Base-by-base conservation (phyloP, 805 yeast genomes). In the Sungouiozyma ichnusensis region DNA sequence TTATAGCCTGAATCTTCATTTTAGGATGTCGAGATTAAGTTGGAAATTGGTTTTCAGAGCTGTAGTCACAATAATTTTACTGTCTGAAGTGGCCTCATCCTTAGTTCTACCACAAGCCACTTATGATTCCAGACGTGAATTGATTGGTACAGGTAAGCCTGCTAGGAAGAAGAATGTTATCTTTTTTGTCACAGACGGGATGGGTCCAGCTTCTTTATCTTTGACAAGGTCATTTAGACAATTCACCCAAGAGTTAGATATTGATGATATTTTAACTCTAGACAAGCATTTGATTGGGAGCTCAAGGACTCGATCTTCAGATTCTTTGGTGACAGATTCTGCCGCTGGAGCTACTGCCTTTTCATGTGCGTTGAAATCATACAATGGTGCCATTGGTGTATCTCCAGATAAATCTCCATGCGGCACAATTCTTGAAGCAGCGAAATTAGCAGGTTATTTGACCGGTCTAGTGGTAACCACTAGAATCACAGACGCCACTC, bases 291-390 rank as follows among this genome's bases (percentile, higher is more conserved):
- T 86, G 37, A 73, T 87, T 40, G 97, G 97, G 20, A 72, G 83
- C 18, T 82, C 94, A 7, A 73, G 97, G 51, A 88, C 97, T 0
- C 71, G 87, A 47, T 83, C 95, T 15, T 75, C 77, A 19, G 68
- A 71, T 48, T 82, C 94, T 1, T 67, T 84, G 52, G 76, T 88
- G 45, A 88, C 97, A 0, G 97, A 88, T 60, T 84, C 95, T 20
- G 97, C 97, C 9, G 97, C 97, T 2, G 97, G 96, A 14, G 97
- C 96, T 14, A 86, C 95, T 13, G 96, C 95, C 1, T 88, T 87
- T 55, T 71, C 94, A 0, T 85, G 95, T 62, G 90, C 79, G 4
- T 55, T 77, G 52, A 88, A 88, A 66, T 67, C 87, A 4, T 86
- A 85, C 64, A 88, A 88, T 59, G 92, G 94, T 14, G 96, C 95